These are phyloP conservation scores for Neopestalotiopsis sp. DNA, from an alignment of 2,329 filamentous ascomycete genomes.

Conservation along the genomic window DNA sequence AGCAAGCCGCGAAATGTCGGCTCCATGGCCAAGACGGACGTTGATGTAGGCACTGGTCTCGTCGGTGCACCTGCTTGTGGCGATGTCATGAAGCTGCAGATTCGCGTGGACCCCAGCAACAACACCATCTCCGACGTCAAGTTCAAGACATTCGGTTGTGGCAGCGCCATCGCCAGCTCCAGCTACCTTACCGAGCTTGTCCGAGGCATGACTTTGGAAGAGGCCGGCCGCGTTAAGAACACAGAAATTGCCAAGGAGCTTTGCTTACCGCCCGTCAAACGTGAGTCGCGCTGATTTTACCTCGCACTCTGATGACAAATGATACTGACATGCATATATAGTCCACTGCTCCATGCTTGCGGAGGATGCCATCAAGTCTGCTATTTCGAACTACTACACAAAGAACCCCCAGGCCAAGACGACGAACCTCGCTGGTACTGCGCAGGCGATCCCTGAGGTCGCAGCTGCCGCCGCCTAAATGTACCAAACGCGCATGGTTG, in stretches of 20 bases:
- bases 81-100: slow-evolving; percentile 94
- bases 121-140: slow-evolving; percentile 81
- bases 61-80: slow-evolving; percentile 89
- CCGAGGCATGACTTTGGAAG: slow-evolving; percentile 93
- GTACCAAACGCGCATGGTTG: background rate
- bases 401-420: slow-evolving; percentile 81
- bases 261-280: slow-evolving; percentile 78
- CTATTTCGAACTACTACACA: slow-evolving; percentile 88
- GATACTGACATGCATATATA: slow-evolving; percentile 39
- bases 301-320: slow-evolving; percentile 14
- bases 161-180: slow-evolving; percentile 88
- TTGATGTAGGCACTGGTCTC: slow-evolving; percentile 76
- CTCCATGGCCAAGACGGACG: slow-evolving; percentile 73
- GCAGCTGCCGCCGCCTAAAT: slow-evolving; percentile 28
- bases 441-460: slow-evolving; percentile 64
- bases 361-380: slow-evolving; percentile 91
- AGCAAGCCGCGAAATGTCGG: slow-evolving; percentile 80
- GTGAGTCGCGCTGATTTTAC: slow-evolving; percentile 48
- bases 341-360: slow-evolving; percentile 93
- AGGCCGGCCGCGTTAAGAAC: slow-evolving; percentile 91
- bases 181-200: slow-evolving; percentile 96
- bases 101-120: slow-evolving; percentile 76
- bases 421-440: slow-evolving; percentile 80
- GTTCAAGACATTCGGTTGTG: slow-evolving; percentile 85
- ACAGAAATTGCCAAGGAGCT: slow-evolving; percentile 98